Evolutionary conservation across 2,329 filamentous ascomycete species (phyloP).

Genomic region (Pseudogymnoascus sp.): DNA sequence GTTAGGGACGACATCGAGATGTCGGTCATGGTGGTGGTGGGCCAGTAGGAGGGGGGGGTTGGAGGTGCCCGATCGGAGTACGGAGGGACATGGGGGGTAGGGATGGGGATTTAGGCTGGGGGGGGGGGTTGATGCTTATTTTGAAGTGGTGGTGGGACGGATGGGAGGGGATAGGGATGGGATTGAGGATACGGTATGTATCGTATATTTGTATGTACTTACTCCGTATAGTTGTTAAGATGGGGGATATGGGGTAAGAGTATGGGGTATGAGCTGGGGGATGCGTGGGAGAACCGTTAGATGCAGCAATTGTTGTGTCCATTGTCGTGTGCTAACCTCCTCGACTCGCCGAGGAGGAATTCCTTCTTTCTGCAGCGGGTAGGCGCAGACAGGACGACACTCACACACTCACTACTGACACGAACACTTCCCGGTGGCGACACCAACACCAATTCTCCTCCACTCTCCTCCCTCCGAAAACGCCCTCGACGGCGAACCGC

Average conservation of each 20-base stretch:
- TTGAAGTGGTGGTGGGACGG: background rate
- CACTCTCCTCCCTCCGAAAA: slow-evolving; percentile 3
- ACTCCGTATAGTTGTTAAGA: background rate
- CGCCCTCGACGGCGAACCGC: slow-evolving; percentile 1
- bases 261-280: background rate
- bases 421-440: background rate
- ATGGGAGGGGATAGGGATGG: background rate
- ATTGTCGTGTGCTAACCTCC: background rate
- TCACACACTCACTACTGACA: background rate
- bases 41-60: background rate
- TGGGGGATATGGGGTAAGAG: background rate
- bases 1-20: background rate
- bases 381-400: background rate
- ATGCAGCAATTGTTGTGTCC: background rate
- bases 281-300: background rate
- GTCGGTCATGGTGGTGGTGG: background rate
- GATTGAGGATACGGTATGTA: background rate
- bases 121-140: background rate
- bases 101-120: background rate
- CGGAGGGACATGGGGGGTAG: background rate
- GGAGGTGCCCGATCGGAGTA: background rate
- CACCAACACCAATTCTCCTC: background rate
- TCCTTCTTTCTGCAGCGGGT: background rate
- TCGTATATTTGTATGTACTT: background rate
- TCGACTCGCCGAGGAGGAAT: background rate